phyloP scores from a whole-genome alignment of 225 moss, liverwort and hornwort species.

The Pseudisothecium myosuroides region DNA sequence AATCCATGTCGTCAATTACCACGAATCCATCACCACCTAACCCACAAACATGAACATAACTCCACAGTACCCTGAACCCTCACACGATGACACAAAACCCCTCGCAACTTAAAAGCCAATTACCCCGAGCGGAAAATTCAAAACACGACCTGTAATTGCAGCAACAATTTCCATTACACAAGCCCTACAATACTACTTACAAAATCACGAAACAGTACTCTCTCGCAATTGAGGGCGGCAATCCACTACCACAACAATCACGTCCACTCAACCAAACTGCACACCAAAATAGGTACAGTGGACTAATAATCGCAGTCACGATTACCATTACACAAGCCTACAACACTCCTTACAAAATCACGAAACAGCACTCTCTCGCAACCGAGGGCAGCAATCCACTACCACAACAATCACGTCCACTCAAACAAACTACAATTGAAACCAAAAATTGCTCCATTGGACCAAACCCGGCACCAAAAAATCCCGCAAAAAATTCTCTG shows the following conservation, averaged over 20 bases:
- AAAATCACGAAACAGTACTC: neutral
- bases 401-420: neutral
- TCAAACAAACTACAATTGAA: neutral
- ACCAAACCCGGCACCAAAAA: neutral
- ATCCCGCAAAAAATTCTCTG: neutral
- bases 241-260: neutral
- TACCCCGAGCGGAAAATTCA: neutral
- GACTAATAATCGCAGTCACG: neutral
- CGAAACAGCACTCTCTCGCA: neutral
- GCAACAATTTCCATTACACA: neutral
- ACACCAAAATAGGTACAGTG: neutral
- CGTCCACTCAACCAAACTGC: neutral
- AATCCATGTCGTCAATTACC: neutral
- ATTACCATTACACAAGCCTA: neutral
- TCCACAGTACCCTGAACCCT: neutral
- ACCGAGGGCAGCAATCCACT: neutral
- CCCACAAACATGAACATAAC: too few species aligned
- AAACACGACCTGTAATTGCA: neutral
- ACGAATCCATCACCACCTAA: neutral
- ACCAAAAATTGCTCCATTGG: neutral
- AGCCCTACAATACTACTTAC: neutral
- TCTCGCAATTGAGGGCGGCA: neutral
- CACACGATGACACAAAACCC: neutral
- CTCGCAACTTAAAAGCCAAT: neutral
- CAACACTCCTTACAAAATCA: neutral